phyloP scores from a whole-genome alignment of 2,329 filamentous ascomycete species.

The Leptographium procerum region DNA sequence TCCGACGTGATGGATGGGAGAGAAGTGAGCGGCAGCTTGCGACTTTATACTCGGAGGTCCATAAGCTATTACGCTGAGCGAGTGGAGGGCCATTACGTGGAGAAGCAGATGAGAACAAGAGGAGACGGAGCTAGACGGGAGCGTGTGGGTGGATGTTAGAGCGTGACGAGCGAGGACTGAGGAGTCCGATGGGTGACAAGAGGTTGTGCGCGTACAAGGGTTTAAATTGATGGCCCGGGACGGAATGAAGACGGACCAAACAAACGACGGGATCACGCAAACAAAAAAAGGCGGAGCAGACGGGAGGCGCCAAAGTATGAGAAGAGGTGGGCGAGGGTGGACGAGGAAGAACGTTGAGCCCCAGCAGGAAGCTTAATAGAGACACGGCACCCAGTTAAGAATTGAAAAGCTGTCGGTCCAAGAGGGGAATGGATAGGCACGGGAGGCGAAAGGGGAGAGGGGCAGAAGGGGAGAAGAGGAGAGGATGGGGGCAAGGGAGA shows the following conservation, averaged over 20 bases:
- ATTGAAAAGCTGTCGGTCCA: background rate
- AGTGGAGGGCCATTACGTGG: background rate
- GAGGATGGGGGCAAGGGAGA: background rate
- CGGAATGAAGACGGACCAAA: background rate
- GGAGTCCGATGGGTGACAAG: background rate
- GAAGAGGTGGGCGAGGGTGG: background rate
- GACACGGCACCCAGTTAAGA: background rate
- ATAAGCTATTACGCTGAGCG: background rate
- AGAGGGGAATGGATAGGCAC: background rate
- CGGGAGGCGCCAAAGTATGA: background rate
- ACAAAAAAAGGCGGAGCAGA: background rate
- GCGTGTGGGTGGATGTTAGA: background rate
- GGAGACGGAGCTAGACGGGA: background rate
- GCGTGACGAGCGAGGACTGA: background rate
- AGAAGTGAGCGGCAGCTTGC: slow-evolving; percentile 3
- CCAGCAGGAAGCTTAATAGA: background rate
- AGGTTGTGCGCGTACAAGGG: background rate
- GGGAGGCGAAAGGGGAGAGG: background rate
- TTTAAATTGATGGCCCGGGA: background rate
- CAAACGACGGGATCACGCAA: background rate
- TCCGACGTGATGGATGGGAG: background rate
- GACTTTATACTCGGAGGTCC: slow-evolving; percentile 10
- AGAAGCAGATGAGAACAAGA: background rate
- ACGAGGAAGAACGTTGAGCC: background rate
- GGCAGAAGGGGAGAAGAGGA: background rate